Evolutionary conservation across 768 basidiomycete genomes (phyloP).

Genomic region (Leucosporidium scottii): DNA sequence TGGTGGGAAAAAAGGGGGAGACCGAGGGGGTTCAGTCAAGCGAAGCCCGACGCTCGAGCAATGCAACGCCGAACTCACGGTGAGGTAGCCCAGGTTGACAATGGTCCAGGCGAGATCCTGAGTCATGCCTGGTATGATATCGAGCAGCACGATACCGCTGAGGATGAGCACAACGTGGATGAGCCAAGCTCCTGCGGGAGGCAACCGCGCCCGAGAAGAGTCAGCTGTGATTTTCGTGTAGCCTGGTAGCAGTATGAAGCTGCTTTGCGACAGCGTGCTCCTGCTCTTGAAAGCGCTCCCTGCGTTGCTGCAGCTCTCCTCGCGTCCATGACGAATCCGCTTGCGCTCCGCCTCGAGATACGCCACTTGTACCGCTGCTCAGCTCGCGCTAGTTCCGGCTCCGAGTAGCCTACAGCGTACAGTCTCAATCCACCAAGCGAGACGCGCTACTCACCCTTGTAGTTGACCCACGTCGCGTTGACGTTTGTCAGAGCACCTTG

Average conservation of each 20-base stretch:
- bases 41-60: not conserved
- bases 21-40: not conserved
- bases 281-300: not conserved
- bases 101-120: slow-evolving; percentile 93
- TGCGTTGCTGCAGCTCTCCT: not conserved
- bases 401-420: not conserved
- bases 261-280: not conserved
- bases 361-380: not conserved
- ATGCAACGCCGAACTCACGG: slow-evolving; percentile 53
- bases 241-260: not conserved
- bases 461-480: slow-evolving; percentile 90
- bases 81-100: slow-evolving; percentile 81
- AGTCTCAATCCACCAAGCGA: not conserved
- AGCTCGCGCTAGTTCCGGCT: not conserved
- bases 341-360: not conserved
- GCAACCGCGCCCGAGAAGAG: not conserved
- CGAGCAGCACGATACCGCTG: slow-evolving; percentile 81
- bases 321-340: not conserved
- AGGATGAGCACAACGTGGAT: slow-evolving; percentile 92
- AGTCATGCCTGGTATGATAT: slow-evolving; percentile 87
- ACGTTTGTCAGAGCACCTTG: slow-evolving; percentile 49
- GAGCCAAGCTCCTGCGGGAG: slow-evolving; percentile 77
- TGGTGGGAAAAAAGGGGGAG: not conserved
- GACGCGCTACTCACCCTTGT: slow-evolving; percentile 57
- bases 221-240: not conserved